A percentile compares a stretch with the other conserved stretches of the same genome.
These are phyloP conservation scores for Entamoeba histolytica DNA, from an alignment of 208 protist genomes.

Conservation along the genomic window DNA sequence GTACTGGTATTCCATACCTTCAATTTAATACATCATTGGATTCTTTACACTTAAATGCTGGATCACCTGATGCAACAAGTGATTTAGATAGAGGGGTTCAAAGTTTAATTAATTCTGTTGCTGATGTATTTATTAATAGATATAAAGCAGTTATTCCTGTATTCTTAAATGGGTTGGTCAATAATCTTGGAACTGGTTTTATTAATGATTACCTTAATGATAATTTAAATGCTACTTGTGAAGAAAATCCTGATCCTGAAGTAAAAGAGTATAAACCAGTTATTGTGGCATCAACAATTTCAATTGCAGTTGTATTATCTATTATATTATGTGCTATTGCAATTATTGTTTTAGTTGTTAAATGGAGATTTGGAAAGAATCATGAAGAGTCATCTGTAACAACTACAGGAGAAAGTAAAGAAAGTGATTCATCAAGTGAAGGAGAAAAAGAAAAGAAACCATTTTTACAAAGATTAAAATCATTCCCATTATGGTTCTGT, in stretches of 20 bases:
- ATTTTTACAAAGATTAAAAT: neutral
- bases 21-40: neutral
- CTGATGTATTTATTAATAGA: neutral
- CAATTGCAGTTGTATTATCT: neutral
- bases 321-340: neutral
- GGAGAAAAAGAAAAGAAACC: neutral
- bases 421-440: neutral
- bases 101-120: neutral
- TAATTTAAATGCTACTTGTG: neutral
- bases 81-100: neutral
- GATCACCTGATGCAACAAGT: neutral
- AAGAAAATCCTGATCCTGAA: neutral
- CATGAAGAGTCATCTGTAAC: neutral
- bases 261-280: neutral
- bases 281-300: neutral
- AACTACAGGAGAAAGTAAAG: neutral
- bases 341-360: neutral
- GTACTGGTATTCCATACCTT: neutral
- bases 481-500: neutral
- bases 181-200: neutral
- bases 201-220: neutral
- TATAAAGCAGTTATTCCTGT: neutral
- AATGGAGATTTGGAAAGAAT: neutral
- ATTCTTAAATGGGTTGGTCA: neutral
- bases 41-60: neutral